A percentile compares a stretch with the other conserved stretches of the same genome.
Evolutionary conservation across 108 stramenopile genomes (phyloP).

Genomic region (Fragilaria crotonensis): DNA sequence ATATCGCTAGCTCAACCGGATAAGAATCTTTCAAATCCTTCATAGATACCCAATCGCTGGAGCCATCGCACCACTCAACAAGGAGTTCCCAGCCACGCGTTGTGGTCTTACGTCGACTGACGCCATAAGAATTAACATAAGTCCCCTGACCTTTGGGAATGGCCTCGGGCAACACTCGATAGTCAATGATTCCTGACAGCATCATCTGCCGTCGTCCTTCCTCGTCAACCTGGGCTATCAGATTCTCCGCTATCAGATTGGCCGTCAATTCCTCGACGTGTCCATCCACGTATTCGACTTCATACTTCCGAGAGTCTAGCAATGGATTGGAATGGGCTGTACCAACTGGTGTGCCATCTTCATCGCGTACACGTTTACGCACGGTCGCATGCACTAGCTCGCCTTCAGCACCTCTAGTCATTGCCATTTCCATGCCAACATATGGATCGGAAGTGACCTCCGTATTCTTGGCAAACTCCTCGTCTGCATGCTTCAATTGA

Average conservation of each 20-base stretch:
- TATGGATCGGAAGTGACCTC: neutral
- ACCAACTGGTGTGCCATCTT: slow-evolving; percentile 1
- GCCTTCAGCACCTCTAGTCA: neutral
- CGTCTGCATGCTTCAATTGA: slow-evolving; percentile 25
- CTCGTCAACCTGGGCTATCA: too few species aligned
- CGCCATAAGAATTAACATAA: neutral
- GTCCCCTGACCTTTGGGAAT: neutral
- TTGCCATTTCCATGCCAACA: slow-evolving; percentile 15
- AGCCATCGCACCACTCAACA: slow-evolving; percentile 29
- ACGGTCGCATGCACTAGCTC: neutral
- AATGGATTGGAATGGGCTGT: slow-evolving; percentile 5
- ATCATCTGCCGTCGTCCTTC: too few species aligned
- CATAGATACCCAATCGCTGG: slow-evolving; percentile 14
- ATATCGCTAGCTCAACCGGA: too few species aligned
- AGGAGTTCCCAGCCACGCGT: slow-evolving; percentile 28
- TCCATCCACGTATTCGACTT: slow-evolving; percentile 17
- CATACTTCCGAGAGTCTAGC: too few species aligned
- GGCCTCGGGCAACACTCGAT: neutral
- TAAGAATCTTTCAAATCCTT: slow-evolving; percentile 25
- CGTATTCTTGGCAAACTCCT: neutral
- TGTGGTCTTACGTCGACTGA: too few species aligned
- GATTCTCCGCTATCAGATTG: slow-evolving; percentile 17
- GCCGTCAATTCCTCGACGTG: slow-evolving; percentile 3
- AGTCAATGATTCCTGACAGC: neutral
- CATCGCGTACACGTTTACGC: neutral